Percentiles rank a stretch among this genome's conserved stretches.
Evolutionary conservation across 2,329 filamentous ascomycete genomes (phyloP).

Genomic region (Teratosphaeria pseudoeucalypti): DNA sequence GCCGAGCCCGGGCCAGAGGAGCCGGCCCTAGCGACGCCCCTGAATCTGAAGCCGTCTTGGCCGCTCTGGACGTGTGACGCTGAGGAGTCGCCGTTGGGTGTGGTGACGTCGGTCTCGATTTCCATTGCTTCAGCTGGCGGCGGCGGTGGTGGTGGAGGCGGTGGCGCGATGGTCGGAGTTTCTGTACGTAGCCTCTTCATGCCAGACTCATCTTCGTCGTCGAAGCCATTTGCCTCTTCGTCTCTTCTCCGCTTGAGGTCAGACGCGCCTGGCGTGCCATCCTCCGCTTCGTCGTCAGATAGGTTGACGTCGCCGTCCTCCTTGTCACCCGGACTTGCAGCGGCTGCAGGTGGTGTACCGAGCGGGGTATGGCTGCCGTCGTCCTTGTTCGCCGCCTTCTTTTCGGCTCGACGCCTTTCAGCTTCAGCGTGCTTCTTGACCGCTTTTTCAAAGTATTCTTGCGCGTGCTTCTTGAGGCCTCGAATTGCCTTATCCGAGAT

Average conservation of each 20-base stretch:
- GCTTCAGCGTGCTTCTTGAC: slow-evolving; percentile 62
- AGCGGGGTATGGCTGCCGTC: slow-evolving; percentile 16
- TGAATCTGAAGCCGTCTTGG: slow-evolving; percentile 16
- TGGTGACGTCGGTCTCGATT: slow-evolving; percentile 8
- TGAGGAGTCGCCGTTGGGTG: slow-evolving; percentile 21
- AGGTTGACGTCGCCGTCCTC: slow-evolving; percentile 14
- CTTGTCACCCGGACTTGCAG: slow-evolving; percentile 10
- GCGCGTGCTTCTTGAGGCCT: slow-evolving; percentile 73
- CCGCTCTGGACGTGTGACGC: slow-evolving; percentile 3
- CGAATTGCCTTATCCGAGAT: slow-evolving; percentile 69
- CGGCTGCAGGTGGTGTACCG: slow-evolving; percentile 18
- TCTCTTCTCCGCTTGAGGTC: slow-evolving; percentile 19
- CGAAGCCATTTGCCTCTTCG: slow-evolving; percentile 20
- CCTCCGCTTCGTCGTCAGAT: slow-evolving; percentile 21
- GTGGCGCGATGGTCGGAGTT: slow-evolving; percentile 10
- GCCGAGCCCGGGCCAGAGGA: slow-evolving; percentile 6
- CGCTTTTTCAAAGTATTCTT: slow-evolving; percentile 78
- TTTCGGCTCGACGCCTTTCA: slow-evolving; percentile 53
- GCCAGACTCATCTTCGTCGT: slow-evolving; percentile 20
- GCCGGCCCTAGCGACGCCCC: slow-evolving; percentile 12
- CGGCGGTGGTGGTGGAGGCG: slow-evolving; percentile 30
- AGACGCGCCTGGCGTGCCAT: slow-evolving; percentile 11
- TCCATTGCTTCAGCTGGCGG: slow-evolving; percentile 29
- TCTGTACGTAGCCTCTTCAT: slow-evolving; percentile 23
- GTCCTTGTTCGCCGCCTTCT: slow-evolving; percentile 25